These are phyloP conservation scores for Magnaporthales sp. DNA, from an alignment of 2,329 filamentous ascomycete species.

Conservation along the genomic window DNA sequence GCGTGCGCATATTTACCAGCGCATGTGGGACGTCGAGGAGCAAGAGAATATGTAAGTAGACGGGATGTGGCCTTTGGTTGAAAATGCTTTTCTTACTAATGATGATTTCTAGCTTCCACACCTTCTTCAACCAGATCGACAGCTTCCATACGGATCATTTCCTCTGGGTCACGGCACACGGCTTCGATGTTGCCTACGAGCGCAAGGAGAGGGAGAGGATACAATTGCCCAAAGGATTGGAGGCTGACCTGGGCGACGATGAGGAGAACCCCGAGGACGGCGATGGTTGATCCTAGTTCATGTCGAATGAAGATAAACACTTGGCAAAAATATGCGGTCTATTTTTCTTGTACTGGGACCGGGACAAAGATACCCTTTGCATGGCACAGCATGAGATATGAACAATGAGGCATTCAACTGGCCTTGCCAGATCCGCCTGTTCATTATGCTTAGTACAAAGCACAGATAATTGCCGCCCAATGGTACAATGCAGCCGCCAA, in stretches of 20 bases:
- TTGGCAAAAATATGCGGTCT: background rate
- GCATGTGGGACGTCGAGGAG: constrained; percentile 86
- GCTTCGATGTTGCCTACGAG: constrained; percentile 51
- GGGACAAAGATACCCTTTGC: background rate
- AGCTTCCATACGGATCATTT: constrained; percentile 65
- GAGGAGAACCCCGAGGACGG: constrained; percentile 24
- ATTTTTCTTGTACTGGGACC: background rate
- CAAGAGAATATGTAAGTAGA: constrained; percentile 79
- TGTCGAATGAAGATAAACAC: background rate
- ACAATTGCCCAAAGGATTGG: constrained; percentile 24
- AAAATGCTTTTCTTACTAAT: background rate
- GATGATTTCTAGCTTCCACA: constrained; percentile 49
- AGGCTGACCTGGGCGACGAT: constrained; percentile 42
- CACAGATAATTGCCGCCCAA: background rate
- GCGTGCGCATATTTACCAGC: constrained; percentile 80
- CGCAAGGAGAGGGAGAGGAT: constrained; percentile 31
- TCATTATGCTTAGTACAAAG: background rate
- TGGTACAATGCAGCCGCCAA: background rate
- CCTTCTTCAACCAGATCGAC: constrained; percentile 73
- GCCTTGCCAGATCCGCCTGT: background rate
- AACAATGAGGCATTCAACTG: background rate
- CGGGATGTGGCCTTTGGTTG: too few species aligned
- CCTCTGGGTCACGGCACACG: constrained; percentile 64
- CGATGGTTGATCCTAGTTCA: constrained; percentile 10
- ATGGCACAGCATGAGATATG: background rate